Evolutionary conservation across 176 grass and related monocot genomes (phyloP).

Genomic region (Secale cereale): DNA sequence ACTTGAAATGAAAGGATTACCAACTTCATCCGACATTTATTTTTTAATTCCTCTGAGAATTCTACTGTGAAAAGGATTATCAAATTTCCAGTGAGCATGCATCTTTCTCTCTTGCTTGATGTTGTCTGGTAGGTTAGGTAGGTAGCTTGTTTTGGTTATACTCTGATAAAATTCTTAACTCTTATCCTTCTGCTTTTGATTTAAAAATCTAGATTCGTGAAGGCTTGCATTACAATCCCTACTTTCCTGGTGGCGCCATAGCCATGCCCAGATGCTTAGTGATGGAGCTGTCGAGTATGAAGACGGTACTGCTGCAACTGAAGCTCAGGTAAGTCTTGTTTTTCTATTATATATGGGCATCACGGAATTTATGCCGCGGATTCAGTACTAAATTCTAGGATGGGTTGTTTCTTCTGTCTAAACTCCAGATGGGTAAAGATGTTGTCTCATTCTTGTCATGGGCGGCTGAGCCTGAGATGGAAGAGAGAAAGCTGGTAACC

Average conservation of each 20-base stretch:
- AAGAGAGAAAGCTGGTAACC: conserved; percentile 95
- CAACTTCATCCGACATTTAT: neutral
- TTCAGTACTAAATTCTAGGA: conserved; percentile 29
- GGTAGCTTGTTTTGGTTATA: neutral
- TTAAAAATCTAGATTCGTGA: conserved; percentile 80
- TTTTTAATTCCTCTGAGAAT: neutral
- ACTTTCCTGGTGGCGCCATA: conserved; percentile 98
- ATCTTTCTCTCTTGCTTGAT: neutral
- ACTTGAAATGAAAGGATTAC: neutral
- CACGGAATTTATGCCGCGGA: conserved; percentile 52
- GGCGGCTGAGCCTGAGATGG: conserved; percentile 99
- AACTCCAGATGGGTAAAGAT: conserved; percentile 90
- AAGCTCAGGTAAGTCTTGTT: conserved; percentile 69
- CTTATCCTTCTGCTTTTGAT: neutral
- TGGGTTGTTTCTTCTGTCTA: conserved; percentile 13
- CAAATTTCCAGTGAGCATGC: neutral
- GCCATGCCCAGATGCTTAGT: conserved; percentile 99
- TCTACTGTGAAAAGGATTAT: neutral
- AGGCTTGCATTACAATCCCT: conserved; percentile 94
- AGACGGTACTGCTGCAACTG: conserved; percentile 87
- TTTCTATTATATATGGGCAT: neutral
- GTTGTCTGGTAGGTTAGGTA: neutral
- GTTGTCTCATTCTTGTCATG: conserved; percentile 89
- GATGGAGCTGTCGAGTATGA: conserved; percentile 95
- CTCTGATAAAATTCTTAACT: neutral